Evolutionary conservation across 306 rosid species (phyloP).

Genomic region (cucumber (Cucumis sativus)): Cucumber_9930_V3 NC_026655.2:7518501-7519000

Average conservation of each 20-base stretch:
- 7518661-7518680: constrained; percentile 6
- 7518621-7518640: constrained; percentile 30
- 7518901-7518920: constrained; percentile 46
- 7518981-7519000: background rate
- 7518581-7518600: constrained; percentile 51
- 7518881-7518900: constrained; percentile 25
- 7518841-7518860: constrained; percentile 36
- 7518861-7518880: constrained; percentile 30
- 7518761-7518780: constrained; percentile 12
- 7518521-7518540: constrained; percentile 2
- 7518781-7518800: constrained; percentile 89
- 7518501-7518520: background rate
- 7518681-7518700: background rate
- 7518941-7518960: constrained; percentile 1
- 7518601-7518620: constrained; percentile 40
- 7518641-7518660: constrained; percentile 86
- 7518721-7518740: background rate
- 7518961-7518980: background rate
- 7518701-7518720: background rate
- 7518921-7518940: constrained; percentile 4
- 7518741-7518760: background rate
- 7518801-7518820: constrained; percentile 98
- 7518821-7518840: constrained; percentile 72
- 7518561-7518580: constrained; percentile 83
- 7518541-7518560: background rate